Evolutionary conservation across 1,284 basidiomycete species (phyloP).

Genomic region (Hypsizygus ulmarius): DNA sequence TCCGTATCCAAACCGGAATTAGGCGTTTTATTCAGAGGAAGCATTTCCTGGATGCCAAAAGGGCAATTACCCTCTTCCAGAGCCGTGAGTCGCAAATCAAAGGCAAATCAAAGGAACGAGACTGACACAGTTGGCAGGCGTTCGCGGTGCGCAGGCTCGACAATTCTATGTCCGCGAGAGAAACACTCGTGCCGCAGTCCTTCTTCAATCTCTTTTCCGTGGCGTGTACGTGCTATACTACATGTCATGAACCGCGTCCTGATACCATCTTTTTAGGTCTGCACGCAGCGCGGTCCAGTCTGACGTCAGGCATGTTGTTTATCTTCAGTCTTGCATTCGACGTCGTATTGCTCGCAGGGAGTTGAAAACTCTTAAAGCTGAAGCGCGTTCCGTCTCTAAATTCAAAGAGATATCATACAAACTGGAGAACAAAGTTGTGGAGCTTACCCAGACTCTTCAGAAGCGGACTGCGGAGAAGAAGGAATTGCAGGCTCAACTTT

Average conservation of each 20-base stretch:
- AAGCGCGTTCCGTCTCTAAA: slow-evolving; percentile 95
- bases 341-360: slow-evolving; percentile 87
- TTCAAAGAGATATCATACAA: slow-evolving; percentile 99
- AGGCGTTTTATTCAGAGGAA: slow-evolving; percentile 77
- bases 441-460: slow-evolving; percentile 96
- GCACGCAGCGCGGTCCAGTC: slow-evolving; percentile 60
- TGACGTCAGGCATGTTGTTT: slow-evolving; percentile 77
- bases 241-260: slow-evolving; percentile 8
- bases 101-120: not conserved
- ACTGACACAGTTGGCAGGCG: slow-evolving; percentile 43
- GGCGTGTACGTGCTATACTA: slow-evolving; percentile 67
- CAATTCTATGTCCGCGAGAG: slow-evolving; percentile 61
- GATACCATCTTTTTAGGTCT: slow-evolving; percentile 45
- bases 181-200: slow-evolving; percentile 65
- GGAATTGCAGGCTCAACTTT: slow-evolving; percentile 73
- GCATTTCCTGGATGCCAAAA: slow-evolving; percentile 63
- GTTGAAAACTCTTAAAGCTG: slow-evolving; percentile 79
- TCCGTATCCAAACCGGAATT: slow-evolving; percentile 72
- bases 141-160: slow-evolving; percentile 82
- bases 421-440: slow-evolving; percentile 99
- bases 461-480: slow-evolving; percentile 92
- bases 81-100: slow-evolving; percentile 62
- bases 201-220: slow-evolving; percentile 84
- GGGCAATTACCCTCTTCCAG: slow-evolving; percentile 75
- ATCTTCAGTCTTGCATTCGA: slow-evolving; percentile 90